Base-by-base conservation (phyloP, 2,329 filamentous ascomycete genomes). In the Verticillium dahliae region DNA sequence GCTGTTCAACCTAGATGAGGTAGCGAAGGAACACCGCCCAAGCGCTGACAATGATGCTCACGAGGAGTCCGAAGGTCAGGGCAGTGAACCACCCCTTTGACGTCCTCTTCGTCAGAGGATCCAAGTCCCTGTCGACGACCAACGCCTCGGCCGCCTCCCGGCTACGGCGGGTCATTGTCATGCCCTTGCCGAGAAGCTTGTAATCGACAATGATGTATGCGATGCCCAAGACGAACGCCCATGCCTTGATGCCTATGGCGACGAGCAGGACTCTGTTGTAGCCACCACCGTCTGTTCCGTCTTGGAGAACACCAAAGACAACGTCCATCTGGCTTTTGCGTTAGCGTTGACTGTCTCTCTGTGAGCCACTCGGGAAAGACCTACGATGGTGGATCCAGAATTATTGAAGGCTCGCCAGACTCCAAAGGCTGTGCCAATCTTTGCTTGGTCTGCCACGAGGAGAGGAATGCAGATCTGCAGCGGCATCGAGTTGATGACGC, bases 361-460 rank as follows among this genome's bases (percentile, higher is more conserved):
- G 11, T 22, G 33, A 55, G 13, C 1, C 35, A 45, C 39, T 5
- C 14, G 22, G 15, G 4, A 11, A 14, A 22, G 18, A 61, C 35
- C 65, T 52, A 69, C 67, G 52, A 69, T 69, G 11, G 66, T 69
- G 1, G 65, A 63, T 1, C 66, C 64, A 0, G 67, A 68, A 15
- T 69, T 69, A 27, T 69, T 69, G 10, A 69, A 69, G 1, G 64
- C 66, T 27, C 67, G 59, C 66, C 68, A 68, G 0, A 69, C 61
- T 1, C 66, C 66, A 58, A 66, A 69, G 3, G 66, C 67, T 10
- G 66, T 68, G 2, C 68, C 67, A n/a, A 69, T 60, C 38, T 67
- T 69, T 27, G 57, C 65, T 50, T 69, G 64, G n/a, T 69, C 67
- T 0, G 63, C 65, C 14, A 69, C 68, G 10, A 69, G 58, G 4